These are phyloP conservation scores for Nepenthes gracilis DNA, from an alignment of 148 eudicot species.

Conservation along the genomic window DNA sequence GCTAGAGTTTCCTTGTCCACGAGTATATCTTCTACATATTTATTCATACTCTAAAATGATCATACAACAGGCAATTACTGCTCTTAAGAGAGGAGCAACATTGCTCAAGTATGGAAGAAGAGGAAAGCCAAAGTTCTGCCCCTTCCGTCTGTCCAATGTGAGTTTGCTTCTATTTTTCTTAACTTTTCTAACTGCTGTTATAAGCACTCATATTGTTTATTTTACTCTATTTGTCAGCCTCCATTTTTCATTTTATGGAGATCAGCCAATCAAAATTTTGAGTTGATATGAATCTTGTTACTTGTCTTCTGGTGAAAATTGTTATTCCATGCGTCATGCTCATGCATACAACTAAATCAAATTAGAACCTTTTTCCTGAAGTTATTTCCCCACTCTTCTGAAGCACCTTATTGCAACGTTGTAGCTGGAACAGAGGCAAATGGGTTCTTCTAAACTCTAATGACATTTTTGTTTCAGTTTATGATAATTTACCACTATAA, in stretches of 20 bases:
- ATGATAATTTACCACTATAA: no score
- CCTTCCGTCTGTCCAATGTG: conserved; percentile 87
- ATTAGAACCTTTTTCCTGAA: background rate
- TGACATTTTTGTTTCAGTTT: no score
- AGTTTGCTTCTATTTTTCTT: conserved; percentile 10
- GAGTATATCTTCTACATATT: conserved; percentile 5
- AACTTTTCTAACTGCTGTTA: background rate
- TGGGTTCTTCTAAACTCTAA: no score
- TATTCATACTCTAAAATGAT: conserved; percentile 10
- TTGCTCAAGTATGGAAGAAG: conserved; percentile 88
- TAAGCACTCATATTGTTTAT: background rate
- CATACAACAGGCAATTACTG: conserved; percentile 73
- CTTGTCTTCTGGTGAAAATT: background rate
- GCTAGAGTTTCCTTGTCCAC: conserved; percentile 6
- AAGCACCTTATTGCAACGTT: background rate
- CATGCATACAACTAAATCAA: background rate
- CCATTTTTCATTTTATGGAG: background rate
- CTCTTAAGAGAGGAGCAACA: conserved; percentile 81
- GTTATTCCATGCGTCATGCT: background rate
- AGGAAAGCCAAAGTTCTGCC: conserved; percentile 86
- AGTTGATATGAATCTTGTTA: background rate
- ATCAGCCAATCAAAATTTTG: background rate
- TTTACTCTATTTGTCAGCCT: background rate
- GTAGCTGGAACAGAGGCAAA: no score
- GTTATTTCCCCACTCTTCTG: background rate